Conservation (phyloP, 2,329 filamentous ascomycete species). For the Hymenoscyphus repandus region DNA sequence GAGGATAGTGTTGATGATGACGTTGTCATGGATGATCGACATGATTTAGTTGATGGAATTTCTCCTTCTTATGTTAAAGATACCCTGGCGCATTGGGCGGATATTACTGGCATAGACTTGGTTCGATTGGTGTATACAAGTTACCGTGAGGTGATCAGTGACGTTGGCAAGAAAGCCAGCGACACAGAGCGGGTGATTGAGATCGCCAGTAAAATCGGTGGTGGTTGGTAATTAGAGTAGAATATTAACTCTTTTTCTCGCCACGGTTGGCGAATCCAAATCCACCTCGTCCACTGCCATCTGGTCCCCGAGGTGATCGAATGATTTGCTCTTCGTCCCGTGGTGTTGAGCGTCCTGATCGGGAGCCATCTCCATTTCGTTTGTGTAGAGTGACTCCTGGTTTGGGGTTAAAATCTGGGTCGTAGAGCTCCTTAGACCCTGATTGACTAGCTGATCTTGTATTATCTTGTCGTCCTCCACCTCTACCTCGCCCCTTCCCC, state of each 20-base stretch:
- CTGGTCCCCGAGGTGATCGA: slow-evolving; percentile 72
- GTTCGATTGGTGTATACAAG: slow-evolving; percentile 76
- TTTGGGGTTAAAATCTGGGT: slow-evolving; percentile 66
- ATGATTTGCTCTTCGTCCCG: slow-evolving; percentile 63
- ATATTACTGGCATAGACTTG: slow-evolving; percentile 63
- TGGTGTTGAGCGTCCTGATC: slow-evolving; percentile 41
- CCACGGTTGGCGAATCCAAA: slow-evolving; percentile 70
- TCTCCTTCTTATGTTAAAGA: slow-evolving; percentile 60
- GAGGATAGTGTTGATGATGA: slow-evolving; percentile 43
- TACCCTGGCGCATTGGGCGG: slow-evolving; percentile 71
- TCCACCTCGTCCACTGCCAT: slow-evolving; percentile 68
- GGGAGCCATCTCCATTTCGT: slow-evolving; percentile 36
- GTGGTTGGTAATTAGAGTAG: slow-evolving; percentile 69
- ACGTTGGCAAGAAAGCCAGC: slow-evolving; percentile 73
- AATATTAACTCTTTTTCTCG: slow-evolving; percentile 42
- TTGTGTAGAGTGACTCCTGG: slow-evolving; percentile 47
- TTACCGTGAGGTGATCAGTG: slow-evolving; percentile 88
- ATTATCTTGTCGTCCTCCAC: slow-evolving; percentile 34
- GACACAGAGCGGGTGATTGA: slow-evolving; percentile 81
- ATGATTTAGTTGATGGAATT: slow-evolving; percentile 56
- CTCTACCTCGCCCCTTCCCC: slow-evolving; percentile 41
- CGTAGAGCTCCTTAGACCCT: slow-evolving; percentile 61
- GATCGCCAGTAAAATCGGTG: slow-evolving; percentile 83
- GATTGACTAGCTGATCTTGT: slow-evolving; percentile 31
- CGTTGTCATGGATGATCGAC: slow-evolving; percentile 24